Percentiles rank a stretch among this genome's conserved stretches.
Conservation (phyloP, 305 asterid genomes). For the Fraxinus sp. region DNA sequence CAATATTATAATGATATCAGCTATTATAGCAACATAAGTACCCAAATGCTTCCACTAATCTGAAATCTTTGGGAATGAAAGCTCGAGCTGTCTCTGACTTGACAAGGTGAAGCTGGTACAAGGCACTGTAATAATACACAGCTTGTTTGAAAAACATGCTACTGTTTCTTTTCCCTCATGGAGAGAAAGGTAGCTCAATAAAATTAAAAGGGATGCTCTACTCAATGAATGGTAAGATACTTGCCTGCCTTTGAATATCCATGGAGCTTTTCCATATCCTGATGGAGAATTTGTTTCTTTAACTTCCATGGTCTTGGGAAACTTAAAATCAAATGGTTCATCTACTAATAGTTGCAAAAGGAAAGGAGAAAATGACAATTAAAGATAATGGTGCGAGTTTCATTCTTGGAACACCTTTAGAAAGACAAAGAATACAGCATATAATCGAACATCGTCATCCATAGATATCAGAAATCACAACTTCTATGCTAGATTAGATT, state of each 20-base stretch:
- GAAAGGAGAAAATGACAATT: neutral
- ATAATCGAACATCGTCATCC: neutral
- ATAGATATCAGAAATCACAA: constrained; percentile 3
- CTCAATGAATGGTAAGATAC: constrained; percentile 22
- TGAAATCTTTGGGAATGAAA: constrained; percentile 88
- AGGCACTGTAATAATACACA: constrained; percentile 61
- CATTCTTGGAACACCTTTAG: constrained; percentile 3
- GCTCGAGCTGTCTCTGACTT: constrained; percentile 93
- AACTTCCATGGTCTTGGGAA: constrained; percentile 40
- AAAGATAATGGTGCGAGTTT: constrained; percentile 5
- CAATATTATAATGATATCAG: constrained; percentile 9
- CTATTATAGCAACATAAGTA: constrained; percentile 27
- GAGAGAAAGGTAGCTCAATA: constrained; percentile 4
- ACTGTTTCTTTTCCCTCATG: neutral
- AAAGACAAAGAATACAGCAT: neutral
- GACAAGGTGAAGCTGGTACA: constrained; percentile 95
- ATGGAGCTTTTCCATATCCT: constrained; percentile 81
- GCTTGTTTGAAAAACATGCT: neutral
- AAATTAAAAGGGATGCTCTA: neutral
- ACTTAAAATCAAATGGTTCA: constrained; percentile 15
- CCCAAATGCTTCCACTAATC: constrained; percentile 96
- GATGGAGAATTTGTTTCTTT: constrained; percentile 37
- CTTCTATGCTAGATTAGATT: constrained; percentile 8
- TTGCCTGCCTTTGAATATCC: constrained; percentile 96
- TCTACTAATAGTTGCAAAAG: constrained; percentile 5